Conservation (phyloP, 768 basidiomycete genomes). For the Rhizopogon roseolus region DNA sequence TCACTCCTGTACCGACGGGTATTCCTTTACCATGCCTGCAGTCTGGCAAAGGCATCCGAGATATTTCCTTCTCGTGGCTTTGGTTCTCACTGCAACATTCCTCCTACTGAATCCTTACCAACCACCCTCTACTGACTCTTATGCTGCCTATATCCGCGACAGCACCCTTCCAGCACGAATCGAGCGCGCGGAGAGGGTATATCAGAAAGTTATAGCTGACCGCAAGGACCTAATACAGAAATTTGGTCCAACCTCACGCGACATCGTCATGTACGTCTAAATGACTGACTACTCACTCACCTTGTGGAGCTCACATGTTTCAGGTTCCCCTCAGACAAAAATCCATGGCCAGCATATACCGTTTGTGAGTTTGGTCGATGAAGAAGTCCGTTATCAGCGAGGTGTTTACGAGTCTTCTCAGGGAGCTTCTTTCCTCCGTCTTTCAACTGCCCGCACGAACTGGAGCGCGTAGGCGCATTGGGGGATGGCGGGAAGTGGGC, state of each 20-base stretch:
- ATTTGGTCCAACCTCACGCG: slow-evolving; percentile 47
- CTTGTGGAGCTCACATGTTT: slow-evolving; percentile 2
- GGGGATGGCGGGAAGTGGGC: slow-evolving; percentile 73
- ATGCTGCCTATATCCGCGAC: slow-evolving; percentile 24
- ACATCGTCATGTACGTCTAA: slow-evolving; percentile 40
- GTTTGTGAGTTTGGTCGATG: slow-evolving; percentile 37
- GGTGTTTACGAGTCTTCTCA: slow-evolving; percentile 9
- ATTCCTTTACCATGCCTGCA: slow-evolving; percentile 18
- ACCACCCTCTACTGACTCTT: slow-evolving; percentile 17
- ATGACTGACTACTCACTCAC: slow-evolving; percentile 2
- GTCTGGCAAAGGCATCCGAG: slow-evolving; percentile 46
- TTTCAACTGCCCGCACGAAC: slow-evolving; percentile 39
- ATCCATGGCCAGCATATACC: slow-evolving; percentile 55
- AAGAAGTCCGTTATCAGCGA: not conserved
- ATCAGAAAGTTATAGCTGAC: slow-evolving; percentile 36
- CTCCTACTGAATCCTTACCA: slow-evolving; percentile 41
- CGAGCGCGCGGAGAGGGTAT: slow-evolving; percentile 39
- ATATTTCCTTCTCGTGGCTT: slow-evolving; percentile 40
- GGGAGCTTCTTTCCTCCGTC: slow-evolving; percentile 45
- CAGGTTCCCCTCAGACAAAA: slow-evolving; percentile 48
- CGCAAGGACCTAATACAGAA: slow-evolving; percentile 46
- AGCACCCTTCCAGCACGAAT: slow-evolving; percentile 34
- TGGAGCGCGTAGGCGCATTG: slow-evolving; percentile 41
- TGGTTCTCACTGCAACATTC: slow-evolving; percentile 39
- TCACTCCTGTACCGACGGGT: slow-evolving; percentile 6